Base-by-base conservation (phyloP, 129 eudicot species). In the Artemisia tridentata region DNA sequence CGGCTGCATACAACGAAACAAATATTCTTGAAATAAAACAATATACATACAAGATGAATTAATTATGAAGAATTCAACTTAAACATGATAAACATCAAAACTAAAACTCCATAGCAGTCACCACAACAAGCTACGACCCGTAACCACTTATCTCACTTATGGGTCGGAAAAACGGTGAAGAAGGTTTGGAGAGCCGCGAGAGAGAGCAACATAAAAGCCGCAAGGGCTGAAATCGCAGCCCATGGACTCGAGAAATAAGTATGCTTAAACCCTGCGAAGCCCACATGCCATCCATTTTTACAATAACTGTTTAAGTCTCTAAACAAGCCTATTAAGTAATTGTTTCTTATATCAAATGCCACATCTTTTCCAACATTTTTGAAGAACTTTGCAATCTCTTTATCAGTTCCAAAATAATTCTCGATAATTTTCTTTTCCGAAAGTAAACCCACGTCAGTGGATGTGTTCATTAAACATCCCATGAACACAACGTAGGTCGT, bases 401-500 rank as follows among this genome's bases (percentile, higher is more conserved):
- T 63, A 62, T 74, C 79, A 10, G 80, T 79, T 7, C 83, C 83
- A 46, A 74, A 47, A 45, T 79, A 74, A 17, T 79, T 79, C 66
- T 79, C 63, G 10, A 79, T 79, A 20, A 79, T 68, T 65, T 79
- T 74, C 0, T 16, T n/a, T 6, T 62, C 72, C 0, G 75, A 61
- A 29, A 74, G 75, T 57, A 68, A 17, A 29, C 72, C 62, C 4
- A 70, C 71, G 3, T 79, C 80, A 0, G 12, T 5, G 2, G 79
- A 47, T 17, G 72, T 80, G 76, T 46, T 80, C 52, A 80, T 62
- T 5, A 68, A 72, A 25, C 80, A 68, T 5, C 83, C 83, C 80
- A 79, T 68, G 56, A 79, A 79, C 59, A 75, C 75, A 19, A 62
- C 15, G 10, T 79, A 79, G 5, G 83, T 75, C 16, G 83, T 79